Base-by-base conservation (phyloP, 2,329 filamentous ascomycete species). In the Colletotrichum lupini region DNA sequence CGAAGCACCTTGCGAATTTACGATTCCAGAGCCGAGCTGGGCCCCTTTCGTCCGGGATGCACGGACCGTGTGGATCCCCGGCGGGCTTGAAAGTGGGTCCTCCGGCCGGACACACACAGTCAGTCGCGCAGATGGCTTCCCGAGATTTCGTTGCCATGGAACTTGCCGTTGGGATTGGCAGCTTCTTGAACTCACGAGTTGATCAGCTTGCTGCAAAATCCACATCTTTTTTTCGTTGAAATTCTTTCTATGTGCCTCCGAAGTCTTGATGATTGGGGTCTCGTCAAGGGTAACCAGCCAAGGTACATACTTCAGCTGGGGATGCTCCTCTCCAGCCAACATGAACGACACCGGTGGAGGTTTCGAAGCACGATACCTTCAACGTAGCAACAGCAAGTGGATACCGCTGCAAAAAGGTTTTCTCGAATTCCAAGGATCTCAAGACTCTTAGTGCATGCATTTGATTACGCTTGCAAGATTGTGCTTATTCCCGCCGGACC, bases 21-120 rank as follows among this genome's bases (percentile, higher is more conserved):
- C 32, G 26, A 49, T 12, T n/a, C 8, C 16, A 28, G 42, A 56
- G 49, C 57, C 46, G 37, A 42, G 24, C n/a, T 16, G 32, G 62
- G 12, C 19, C 56, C 69, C 67, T 65, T 70, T 73, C 70, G 66
- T 70, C 70, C 70, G 70, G 70, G 59, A 72, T 42, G 69, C 70
- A 69, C 59, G 30, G 42, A 16, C 46, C 53, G 35, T 11, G 37
- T 24, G 57, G 19, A 4, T 59, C 42, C 59, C 16, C 59, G 66
- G n/a, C 61, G 46, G 30, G 32, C 5, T 30, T 3, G 6, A 42
- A 1, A 7, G n/a, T 24, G 68, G 63, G 30, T 19, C 37, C 55
- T 67, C 58, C 58, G 69, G 58, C 64, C 69, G 69, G 65, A 58
- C 22, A 11, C 22, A 11, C 58, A 28, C 52, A 46, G 42, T n/a